phyloP scores from a whole-genome alignment of 805 yeast species.

The Schwanniomyces polymorphus region DNA sequence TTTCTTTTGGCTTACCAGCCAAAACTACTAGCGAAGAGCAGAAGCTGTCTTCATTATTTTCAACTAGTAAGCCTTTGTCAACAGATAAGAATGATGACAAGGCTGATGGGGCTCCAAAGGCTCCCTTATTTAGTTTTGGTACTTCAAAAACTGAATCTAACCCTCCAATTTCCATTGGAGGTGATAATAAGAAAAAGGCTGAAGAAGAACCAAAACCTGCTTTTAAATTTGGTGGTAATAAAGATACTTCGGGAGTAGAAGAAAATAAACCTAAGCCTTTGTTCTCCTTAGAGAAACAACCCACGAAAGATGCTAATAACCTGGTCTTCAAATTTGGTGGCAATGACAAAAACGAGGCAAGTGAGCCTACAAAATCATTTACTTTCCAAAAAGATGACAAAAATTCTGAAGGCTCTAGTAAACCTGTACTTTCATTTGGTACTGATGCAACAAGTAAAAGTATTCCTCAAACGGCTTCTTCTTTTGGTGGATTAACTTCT shows the following conservation, averaged over 20 bases:
- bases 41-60: conserved; percentile 1
- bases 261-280: conserved; percentile 5
- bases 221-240: conserved; percentile 16
- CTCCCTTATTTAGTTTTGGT: conserved; percentile 20
- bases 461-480: conserved; percentile 3
- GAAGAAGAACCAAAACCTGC: conserved; percentile 7
- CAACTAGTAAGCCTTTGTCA: background rate
- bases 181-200: background rate
- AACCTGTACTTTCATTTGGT: background rate
- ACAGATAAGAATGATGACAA: background rate
- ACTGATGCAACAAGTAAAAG: conserved; percentile 3
- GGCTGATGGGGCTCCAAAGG: conserved; percentile 6
- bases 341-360: background rate
- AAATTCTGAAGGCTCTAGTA: background rate
- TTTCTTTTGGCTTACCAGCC: conserved; percentile 12
- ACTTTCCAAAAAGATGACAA: background rate
- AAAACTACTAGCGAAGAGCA: background rate
- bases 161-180: background rate
- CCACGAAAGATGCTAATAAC: too few relatives aligned
- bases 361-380: conserved; percentile 5
- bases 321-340: conserved; percentile 7
- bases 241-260: background rate
- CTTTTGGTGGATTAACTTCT: conserved; percentile 10
- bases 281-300: too few relatives aligned
- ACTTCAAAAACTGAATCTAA: background rate